Percentiles rank a stretch among this genome's conserved stretches.
Evolutionary conservation across 1,284 basidiomycete species (phyloP).

Genomic region (Tilletia setariae): DNA sequence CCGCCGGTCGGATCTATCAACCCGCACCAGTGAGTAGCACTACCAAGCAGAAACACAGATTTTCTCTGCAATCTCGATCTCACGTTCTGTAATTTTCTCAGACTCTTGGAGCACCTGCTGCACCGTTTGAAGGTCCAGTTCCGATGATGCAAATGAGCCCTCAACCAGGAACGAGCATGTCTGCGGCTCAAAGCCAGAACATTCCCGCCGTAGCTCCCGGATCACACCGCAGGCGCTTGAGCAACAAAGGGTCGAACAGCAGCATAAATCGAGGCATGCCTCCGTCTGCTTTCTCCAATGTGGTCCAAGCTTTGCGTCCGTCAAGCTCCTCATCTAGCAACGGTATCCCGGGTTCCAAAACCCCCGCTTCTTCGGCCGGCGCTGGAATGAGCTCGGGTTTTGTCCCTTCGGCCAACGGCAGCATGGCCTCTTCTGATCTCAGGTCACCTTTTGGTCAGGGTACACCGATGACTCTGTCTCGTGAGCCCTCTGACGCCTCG

Average conservation of each 20-base stretch:
- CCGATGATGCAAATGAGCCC: conserved; percentile 9
- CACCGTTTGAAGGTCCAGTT: conserved; percentile 1
- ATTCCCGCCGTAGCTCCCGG: not conserved
- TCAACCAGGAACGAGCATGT: not conserved
- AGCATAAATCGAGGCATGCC: conserved; percentile 1
- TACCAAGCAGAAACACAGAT: too few species aligned
- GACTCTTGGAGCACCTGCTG: not conserved
- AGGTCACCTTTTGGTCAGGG: not conserved
- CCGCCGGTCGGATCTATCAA: not conserved
- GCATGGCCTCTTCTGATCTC: not conserved
- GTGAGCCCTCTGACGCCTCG: conserved; percentile 6
- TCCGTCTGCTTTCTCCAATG: not conserved
- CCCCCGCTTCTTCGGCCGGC: not conserved
- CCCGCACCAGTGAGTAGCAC: not conserved
- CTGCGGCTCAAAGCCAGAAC: not conserved
- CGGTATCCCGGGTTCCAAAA: not conserved
- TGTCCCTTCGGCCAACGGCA: not conserved
- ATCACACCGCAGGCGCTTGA: not conserved
- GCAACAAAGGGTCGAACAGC: conserved; percentile 7
- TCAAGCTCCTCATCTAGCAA: not conserved
- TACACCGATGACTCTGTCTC: not conserved
- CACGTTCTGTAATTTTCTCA: not conserved
- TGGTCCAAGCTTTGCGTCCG: not conserved
- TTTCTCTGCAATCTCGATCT: too few species aligned
- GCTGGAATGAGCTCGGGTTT: not conserved